phyloP scores from a whole-genome alignment of 176 grass and related monocot species.

The Lolium perenne region DNA sequence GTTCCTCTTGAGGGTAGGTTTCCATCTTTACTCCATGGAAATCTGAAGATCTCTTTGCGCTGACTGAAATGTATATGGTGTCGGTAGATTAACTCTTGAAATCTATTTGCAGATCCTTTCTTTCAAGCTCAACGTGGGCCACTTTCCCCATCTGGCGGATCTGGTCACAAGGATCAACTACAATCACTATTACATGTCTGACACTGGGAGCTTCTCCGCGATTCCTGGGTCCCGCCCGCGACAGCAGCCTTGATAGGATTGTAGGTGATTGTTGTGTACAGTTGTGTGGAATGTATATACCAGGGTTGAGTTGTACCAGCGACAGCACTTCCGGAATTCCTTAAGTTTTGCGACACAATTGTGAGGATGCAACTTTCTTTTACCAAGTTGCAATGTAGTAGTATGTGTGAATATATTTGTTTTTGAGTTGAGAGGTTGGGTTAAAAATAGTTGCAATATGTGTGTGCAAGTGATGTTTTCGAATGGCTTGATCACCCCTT shows the following conservation, averaged over 20 bases:
- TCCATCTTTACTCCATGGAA: neutral
- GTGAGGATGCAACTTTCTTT: neutral
- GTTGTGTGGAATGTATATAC: neutral
- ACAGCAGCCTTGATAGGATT: constrained; percentile 30
- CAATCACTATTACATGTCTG: constrained; percentile 91
- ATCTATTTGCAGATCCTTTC: constrained; percentile 73
- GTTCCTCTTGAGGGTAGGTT: constrained; percentile 83
- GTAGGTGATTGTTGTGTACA: neutral
- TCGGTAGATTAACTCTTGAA: constrained; percentile 2
- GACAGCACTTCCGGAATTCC: neutral
- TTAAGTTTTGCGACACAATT: neutral
- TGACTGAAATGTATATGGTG: too few species aligned
- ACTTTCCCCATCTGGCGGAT: constrained; percentile 91
- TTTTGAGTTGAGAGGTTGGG: neutral
- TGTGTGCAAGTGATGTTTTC: neutral
- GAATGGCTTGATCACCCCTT: neutral
- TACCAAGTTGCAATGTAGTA: neutral
- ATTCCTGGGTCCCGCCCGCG: constrained; percentile 51
- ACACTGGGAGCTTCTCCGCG: constrained; percentile 70
- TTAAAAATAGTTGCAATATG: neutral
- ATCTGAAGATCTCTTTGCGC: neutral
- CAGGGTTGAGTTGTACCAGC: neutral
- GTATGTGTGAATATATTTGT: neutral
- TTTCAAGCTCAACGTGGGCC: constrained; percentile 95
- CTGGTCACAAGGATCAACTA: constrained; percentile 96